Evolutionary conservation across 1,139 yeast species (phyloP).

Genomic region (Protomyces lactucae-debilis): DNA sequence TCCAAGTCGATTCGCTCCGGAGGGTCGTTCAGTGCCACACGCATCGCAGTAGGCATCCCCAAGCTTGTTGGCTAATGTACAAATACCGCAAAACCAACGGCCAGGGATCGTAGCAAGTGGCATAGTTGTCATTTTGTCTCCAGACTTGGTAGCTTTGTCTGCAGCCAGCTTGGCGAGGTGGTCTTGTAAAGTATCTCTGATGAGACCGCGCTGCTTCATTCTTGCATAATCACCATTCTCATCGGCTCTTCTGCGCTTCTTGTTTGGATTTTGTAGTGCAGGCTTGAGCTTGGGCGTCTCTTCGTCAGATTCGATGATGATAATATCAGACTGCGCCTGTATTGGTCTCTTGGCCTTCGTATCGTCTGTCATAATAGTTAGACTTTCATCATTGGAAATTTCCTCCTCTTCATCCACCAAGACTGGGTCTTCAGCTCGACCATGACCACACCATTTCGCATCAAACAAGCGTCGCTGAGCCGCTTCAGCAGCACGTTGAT

Average conservation of each 20-base stretch:
- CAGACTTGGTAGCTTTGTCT: not conserved
- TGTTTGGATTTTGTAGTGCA: not conserved
- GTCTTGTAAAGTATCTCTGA: constrained; percentile 10
- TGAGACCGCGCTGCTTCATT: constrained; percentile 13
- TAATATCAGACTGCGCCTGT: not conserved
- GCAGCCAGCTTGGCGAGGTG: constrained; percentile 10
- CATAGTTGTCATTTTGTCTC: not conserved
- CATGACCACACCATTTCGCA: constrained; percentile 50
- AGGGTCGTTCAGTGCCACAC: constrained; percentile 11
- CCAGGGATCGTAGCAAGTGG: not conserved
- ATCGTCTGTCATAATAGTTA: not conserved
- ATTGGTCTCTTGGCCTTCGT: not conserved
- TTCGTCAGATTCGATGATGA: constrained; percentile 12
- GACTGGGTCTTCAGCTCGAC: constrained; percentile 17
- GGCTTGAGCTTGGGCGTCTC: not conserved
- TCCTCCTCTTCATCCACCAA: constrained; percentile 19
- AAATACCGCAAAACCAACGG: constrained; percentile 13
- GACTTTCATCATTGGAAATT: not conserved
- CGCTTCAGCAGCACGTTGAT: constrained; percentile 54
- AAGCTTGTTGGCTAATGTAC: constrained; percentile 9
- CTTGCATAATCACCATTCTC: constrained; percentile 1
- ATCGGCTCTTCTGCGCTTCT: not conserved
- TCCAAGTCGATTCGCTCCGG: not conserved
- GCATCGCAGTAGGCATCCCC: constrained; percentile 5
- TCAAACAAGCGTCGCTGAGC: constrained; percentile 61